Conservation (phyloP, 2,329 filamentous ascomycete species). For the Aspergillus pseudoglaucus region DNA sequence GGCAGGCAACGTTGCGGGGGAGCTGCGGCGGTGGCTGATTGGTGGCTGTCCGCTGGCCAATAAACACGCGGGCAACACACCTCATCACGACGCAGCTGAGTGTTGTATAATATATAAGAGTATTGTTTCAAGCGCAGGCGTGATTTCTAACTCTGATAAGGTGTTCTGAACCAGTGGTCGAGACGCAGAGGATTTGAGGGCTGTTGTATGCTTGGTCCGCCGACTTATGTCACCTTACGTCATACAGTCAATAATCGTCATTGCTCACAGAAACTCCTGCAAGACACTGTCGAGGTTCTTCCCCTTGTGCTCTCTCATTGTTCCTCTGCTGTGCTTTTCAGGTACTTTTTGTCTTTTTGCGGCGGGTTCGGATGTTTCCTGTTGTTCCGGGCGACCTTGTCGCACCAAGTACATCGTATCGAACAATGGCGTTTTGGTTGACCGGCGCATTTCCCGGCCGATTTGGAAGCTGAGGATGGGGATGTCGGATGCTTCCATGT, state of each 20-base stretch:
- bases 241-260: neutral
- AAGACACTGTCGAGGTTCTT: conserved; percentile 24
- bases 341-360: conserved; percentile 5
- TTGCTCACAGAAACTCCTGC: conserved; percentile 21
- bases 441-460: conserved; percentile 7
- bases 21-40: conserved; percentile 14
- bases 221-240: neutral
- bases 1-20: conserved; percentile 9
- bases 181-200: too few relatives aligned
- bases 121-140: too few relatives aligned
- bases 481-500: conserved; percentile 1
- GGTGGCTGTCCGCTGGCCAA: conserved; percentile 11
- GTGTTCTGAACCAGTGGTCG: too few relatives aligned
- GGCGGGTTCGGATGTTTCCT: conserved; percentile 1
- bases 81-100: too few relatives aligned
- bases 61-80: conserved; percentile 4
- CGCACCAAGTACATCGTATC: conserved; percentile 8
- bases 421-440: neutral
- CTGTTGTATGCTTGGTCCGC: too few relatives aligned
- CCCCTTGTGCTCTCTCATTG: conserved; percentile 17
- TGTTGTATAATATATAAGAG: too few relatives aligned
- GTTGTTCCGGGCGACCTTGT: neutral
- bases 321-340: conserved; percentile 5
- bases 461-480: conserved; percentile 22
- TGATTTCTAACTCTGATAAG: too few relatives aligned